Evolutionary conservation across 371 early-diverging fungal genomes (phyloP), one percentile per base, ranked within the genome.

Genomic region (Nematocida parisii): DNA sequence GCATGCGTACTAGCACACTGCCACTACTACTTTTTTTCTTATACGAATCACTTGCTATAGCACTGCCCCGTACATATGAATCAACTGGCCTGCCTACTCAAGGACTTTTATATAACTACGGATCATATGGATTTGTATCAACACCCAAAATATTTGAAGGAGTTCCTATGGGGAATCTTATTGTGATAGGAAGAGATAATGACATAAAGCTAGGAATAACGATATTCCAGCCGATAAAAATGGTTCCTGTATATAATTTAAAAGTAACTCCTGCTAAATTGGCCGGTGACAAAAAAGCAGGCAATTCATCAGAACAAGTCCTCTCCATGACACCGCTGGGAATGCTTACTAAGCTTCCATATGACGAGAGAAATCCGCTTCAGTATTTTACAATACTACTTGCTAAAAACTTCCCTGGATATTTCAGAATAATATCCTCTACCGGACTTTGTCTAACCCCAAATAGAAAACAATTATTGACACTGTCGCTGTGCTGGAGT

Each of bases 41-140:
- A 54, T 54, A 20, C 1, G 20, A 54, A 33, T 33, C 0, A 33
- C 0, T 33, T 33, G 33, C 33, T 33, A 0, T 33, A 33, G 0
- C 33, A 33, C 0, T 33, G 33, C 33, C 33, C 0, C 0, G 33
- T 0, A 33, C n/a, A 58, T 58, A 58, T 22, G 11, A 7, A 58
- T 11, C n/a, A 7, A 22, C 58, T 0, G 58, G 58, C 0, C 42
- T 50, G 0, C 68, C 68, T 1, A 44, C 9, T 20, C 15, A 33
- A 2, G 68, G 68, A 13, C 46, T n/a, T 50, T 40, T 67, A 20
- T 67, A 67, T 24, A 67, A 67, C 4, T 52, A 67, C 2, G 68
- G 68, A n/a, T 67, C 68, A 2, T 33, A 67, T 40, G 68, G 68
- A 4, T 67, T 22, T 67, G 20, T 67, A 0, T 67, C 68, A 50